Percentiles rank a stretch among this genome's conserved stretches.
Conservation (phyloP, 2,329 filamentous ascomycete genomes). For the Colletotrichum orbiculare region DNA sequence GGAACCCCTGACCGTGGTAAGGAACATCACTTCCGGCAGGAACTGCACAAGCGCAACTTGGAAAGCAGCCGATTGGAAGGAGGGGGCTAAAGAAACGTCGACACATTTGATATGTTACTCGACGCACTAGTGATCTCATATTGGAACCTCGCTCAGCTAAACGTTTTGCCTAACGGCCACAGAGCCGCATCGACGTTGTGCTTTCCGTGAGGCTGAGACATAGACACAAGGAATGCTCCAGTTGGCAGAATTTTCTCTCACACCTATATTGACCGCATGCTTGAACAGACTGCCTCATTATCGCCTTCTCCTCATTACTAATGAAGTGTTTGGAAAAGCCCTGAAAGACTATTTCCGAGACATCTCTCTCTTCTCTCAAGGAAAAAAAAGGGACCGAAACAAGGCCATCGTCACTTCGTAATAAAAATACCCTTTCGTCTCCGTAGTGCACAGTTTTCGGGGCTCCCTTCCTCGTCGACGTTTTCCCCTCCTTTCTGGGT, state of each 20-base stretch:
- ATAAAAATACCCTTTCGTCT: neutral
- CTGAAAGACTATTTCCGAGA: neutral
- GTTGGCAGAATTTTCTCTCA: too few species aligned
- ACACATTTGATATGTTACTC: neutral
- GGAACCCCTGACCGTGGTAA: neutral
- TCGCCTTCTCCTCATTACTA: conserved; percentile 17
- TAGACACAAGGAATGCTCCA: too few species aligned
- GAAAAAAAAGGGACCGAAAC: neutral
- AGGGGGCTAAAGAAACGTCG: neutral
- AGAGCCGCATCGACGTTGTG: conserved; percentile 26
- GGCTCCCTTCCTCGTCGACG: neutral
- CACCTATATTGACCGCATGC: neutral
- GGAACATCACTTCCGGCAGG: too few species aligned
- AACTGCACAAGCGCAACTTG: neutral
- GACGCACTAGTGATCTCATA: too few species aligned
- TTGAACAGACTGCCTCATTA: conserved; percentile 28
- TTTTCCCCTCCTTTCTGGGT: neutral
- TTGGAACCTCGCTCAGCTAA: neutral
- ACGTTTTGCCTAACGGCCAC: neutral
- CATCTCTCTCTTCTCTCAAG: conserved; percentile 3
- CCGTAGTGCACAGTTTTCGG: neutral
- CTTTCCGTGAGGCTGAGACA: conserved; percentile 5
- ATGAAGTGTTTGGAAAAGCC: neutral
- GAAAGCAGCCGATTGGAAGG: conserved; percentile 31
- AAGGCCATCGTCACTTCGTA: conserved; percentile 19